Base-by-base conservation (phyloP, 805 yeast genomes). In the Kodamaea fukazawae region DNA sequence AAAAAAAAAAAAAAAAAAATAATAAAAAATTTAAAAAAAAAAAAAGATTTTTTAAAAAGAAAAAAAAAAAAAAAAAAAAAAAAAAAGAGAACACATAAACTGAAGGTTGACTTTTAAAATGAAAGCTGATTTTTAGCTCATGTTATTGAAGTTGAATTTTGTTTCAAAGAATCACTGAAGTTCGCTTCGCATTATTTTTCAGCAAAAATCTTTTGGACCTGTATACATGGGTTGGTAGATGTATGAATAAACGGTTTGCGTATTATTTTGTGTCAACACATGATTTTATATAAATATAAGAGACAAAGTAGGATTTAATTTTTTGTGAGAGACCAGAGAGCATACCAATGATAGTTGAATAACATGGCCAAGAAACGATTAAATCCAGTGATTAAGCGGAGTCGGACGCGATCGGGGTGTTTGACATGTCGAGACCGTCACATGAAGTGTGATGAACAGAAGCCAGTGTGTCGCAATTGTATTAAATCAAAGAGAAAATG, bases 391-490 rank as follows among this genome's bases (percentile, higher is more conserved):
- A 42, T 48, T 40, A 67, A 65, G 42, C 49, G 62, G 41, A 63
- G 64, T 38, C 55, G 74, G 48, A 65, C 73, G 9, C 55, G 74
- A 37, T 65, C 71, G 7, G 84, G 84, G 11, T 78, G 84, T 52
- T 57, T 75, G 37, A 78, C 81, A 8, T 81, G 86, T 50, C 73
- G 86, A 38, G 76, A 78, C 43, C 67, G 86, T 32, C 81, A 81
- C 56, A 77, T 80, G 66, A 81, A 79, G 52, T 81, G 86, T 58
- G 86, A 81, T 51, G 83, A 78, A 54, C 73, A 69, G 29, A 72
- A 72, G 40, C 86, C 86, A 1, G 73, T 73, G 25, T 81, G 86
- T 55, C 66, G 71, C 29, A 77, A 79, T 50, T 67, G 84, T 55
- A 61, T 73, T 36, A 75, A 73, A 38, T 69, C 78, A 7, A 66